Evolutionary conservation across 768 basidiomycete genomes (phyloP).

Genomic region (Dioszegia crocea): DNA sequence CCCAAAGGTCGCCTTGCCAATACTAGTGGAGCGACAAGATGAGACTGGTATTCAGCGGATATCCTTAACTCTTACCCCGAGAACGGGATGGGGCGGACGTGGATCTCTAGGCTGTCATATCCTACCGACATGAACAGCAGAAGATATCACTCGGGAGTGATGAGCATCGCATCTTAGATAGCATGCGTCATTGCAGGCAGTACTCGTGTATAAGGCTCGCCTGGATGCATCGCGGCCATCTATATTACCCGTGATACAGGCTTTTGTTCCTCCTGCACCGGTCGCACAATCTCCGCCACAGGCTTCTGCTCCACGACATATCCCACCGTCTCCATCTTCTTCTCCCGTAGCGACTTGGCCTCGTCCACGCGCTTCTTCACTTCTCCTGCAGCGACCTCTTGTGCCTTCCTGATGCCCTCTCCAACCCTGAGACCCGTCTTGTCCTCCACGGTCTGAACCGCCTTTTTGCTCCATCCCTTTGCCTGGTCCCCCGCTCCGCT

Average conservation of each 20-base stretch:
- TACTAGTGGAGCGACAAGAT: conserved; percentile 19
- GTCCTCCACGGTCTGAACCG: conserved; percentile 61
- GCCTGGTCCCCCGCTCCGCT: conserved; percentile 51
- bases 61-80: conserved; percentile 62
- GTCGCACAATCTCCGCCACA: conserved; percentile 43
- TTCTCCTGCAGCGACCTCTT: conserved; percentile 25
- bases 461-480: conserved; percentile 51
- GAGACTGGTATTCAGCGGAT: conserved; percentile 26
- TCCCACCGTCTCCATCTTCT: conserved; percentile 33
- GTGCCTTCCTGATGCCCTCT: conserved; percentile 51
- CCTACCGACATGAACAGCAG: conserved; percentile 19
- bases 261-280: conserved; percentile 6
- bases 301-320: conserved; percentile 47
- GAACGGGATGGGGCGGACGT: conserved; percentile 78
- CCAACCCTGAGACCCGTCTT: conserved; percentile 69
- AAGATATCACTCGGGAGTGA: background rate
- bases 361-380: conserved; percentile 23
- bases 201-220: background rate
- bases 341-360: conserved; percentile 25
- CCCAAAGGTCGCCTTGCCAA: conserved; percentile 13
- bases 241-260: conserved; percentile 2
- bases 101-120: conserved; percentile 68
- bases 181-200: background rate
- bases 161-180: background rate
- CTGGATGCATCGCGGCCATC: background rate